Evolutionary conservation across 345 rosid genomes (phyloP), one percentile per base, ranked within the genome.

Genomic region (Melaleuca alternifolia): DNA sequence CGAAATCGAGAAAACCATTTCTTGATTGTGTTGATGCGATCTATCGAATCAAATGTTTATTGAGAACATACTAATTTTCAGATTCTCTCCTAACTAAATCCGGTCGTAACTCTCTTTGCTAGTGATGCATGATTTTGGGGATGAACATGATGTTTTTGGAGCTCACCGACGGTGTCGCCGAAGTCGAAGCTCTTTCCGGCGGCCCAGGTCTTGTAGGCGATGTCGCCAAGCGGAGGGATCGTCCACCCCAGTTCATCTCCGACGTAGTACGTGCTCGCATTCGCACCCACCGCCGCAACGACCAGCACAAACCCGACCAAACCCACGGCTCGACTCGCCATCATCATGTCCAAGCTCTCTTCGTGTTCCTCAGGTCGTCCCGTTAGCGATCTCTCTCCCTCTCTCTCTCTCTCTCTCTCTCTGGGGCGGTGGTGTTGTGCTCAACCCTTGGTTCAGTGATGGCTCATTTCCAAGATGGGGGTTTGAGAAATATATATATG

Each of bases 171-270:
- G 11, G 83, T 86, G 56, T 88, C 90, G 8, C 57, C 76, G 20
- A 86, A 6, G 28, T 79, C 52, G 24, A 88, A 84, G 50, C 18
- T 21, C 51, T 88, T 84, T 41, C 28, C 24, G 33, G 46, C 75
- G n/a, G 86, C 86, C 88, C 88, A 88, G 51, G 71, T 61, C 77
- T 12, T 7, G 88, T 86, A 86, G 12, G 88, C 86, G 7, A 85
- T 33, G 52, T 87, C 2, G 3, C 90, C 88, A 46, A n/a, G 48
- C 18, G 90, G 88, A 86, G 90, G 87, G 54, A 84, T 46, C 3
- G 14, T 46, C 90, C 90, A 88, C 6, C 85, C 85, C 82, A 88
- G 50, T 10, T 30, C 23, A 75, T 88, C 88, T 46, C 86, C 84
- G 12, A 88, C 90, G 44, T 28, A 33, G 88, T 86, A 84, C 53